A percentile compares a stretch with the other conserved stretches of the same genome.
These are phyloP conservation scores for Mortierella sp. DNA, from an alignment of 371 early-diverging fungal species.

Conservation along the genomic window DNA sequence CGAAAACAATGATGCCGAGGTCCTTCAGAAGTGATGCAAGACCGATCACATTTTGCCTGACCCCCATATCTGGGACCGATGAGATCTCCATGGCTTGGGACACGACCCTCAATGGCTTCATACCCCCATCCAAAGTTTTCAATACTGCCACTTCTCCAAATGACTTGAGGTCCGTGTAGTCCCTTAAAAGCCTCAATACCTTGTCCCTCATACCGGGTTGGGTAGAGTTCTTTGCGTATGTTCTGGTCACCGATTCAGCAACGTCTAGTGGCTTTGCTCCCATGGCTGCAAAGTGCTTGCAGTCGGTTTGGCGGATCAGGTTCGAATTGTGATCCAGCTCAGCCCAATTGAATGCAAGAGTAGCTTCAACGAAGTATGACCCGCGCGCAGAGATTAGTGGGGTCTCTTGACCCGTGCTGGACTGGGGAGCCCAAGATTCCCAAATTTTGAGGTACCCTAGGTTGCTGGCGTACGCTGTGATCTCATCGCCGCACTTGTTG, in stretches of 20 bases:
- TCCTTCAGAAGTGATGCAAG: slow-evolving; percentile 4
- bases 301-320: background rate
- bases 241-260: too few relatives aligned
- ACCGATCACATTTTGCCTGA: background rate
- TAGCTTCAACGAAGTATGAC: background rate
- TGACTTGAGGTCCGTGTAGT: too few relatives aligned
- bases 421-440: background rate
- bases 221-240: too few relatives aligned
- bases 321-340: slow-evolving; percentile 5
- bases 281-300: slow-evolving; percentile 2
- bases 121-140: too few relatives aligned
- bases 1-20: slow-evolving; percentile 10
- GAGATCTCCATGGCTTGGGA: too few relatives aligned
- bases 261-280: too few relatives aligned
- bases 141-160: too few relatives aligned
- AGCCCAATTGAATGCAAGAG: background rate
- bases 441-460: slow-evolving; percentile 21
- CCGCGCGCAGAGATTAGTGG: slow-evolving; percentile 13
- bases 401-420: too few relatives aligned
- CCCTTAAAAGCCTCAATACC: too few relatives aligned
- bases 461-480: background rate
- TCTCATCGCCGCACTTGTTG: background rate
- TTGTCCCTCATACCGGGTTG: too few relatives aligned
- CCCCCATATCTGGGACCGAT: too few relatives aligned
- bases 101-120: too few relatives aligned